Base-by-base conservation (phyloP, 192 early-diverging fungal species). In the Tieghemiomyces parasiticus region DNA sequence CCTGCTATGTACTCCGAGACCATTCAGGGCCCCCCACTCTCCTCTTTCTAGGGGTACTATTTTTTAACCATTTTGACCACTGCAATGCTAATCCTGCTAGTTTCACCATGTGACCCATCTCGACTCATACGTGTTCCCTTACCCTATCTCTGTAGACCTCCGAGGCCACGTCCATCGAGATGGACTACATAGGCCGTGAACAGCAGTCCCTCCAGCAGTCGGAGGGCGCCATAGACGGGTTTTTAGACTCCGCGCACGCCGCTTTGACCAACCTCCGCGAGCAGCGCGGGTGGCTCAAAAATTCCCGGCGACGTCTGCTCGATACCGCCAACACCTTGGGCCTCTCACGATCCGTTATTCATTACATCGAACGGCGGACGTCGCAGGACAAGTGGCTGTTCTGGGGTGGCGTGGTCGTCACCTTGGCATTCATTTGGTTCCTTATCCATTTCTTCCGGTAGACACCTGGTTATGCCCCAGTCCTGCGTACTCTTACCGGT, bases 271-370 rank as follows among this genome's bases (percentile, higher is more conserved):
- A 49, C 25, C 32, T 61, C 14, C 33, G 33, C 6, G 60, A 61
- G 20, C 60, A 61, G 38, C 47, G 60, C 8, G 26, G 46, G 4
- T 46, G 44, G 47, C 24, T 61, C 14, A 61, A 52, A 33, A 52
- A 47, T 22, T 35, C 60, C 4, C 47, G 48, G 12, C 48, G 50
- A n/a, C 46, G 49, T 24, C 26, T 61, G 24, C 47, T 61, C 19
- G 50, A 61, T 24, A 50, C 60, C 22, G 60, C 60, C 33, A 52
- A 61, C 22, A 61, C 60, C n/a, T 33, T 61, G 35, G 60, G 60
- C n/a, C 26, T 61, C 26, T 61, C 60, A 29, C 30, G 60, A 24
- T 50, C 47, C 16, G 46, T 61, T 20, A 61, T 61, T 33, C 33
- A 47, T 24, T 48, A 35, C 22, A 61, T 61, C 38, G 60, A 61